Conservation (phyloP, 129 eudicot genomes). For the Cynara cardunculus region DNA sequence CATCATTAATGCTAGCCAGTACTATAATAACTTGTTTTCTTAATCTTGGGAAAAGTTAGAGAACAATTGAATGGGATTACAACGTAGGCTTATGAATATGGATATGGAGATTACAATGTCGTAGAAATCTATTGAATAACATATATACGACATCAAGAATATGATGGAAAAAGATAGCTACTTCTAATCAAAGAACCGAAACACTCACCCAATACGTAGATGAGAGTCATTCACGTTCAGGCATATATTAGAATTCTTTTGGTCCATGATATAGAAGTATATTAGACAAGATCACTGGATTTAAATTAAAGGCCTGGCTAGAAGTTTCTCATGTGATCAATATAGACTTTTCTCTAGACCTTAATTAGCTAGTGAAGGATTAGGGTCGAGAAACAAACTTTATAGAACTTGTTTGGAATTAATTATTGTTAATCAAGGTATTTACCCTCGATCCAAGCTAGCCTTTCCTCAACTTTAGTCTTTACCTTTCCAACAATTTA, state of each 20-base stretch:
- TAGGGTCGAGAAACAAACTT: slow-evolving; percentile 3
- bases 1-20: background rate
- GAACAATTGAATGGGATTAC: background rate
- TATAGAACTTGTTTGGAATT: background rate
- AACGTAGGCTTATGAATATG: background rate
- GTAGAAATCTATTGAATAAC: background rate
- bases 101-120: background rate
- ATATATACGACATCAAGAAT: background rate
- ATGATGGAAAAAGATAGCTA: background rate
- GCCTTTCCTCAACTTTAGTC: slow-evolving; percentile 14
- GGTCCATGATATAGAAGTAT: background rate
- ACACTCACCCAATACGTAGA: background rate
- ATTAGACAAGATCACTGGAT: background rate
- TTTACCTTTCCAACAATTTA: slow-evolving; percentile 16
- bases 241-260: background rate
- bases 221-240: too few relatives aligned
- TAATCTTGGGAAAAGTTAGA: background rate
- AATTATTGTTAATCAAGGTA: slow-evolving; percentile 10
- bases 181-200: background rate
- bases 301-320: background rate
- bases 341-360: background rate
- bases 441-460: slow-evolving; percentile 3
- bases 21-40: background rate
- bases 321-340: background rate
- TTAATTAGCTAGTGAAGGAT: background rate